Evolutionary conservation across 768 basidiomycete species (phyloP), one percentile per base, ranked within the genome.

Genomic region (Pisolithus microcarpus): DNA sequence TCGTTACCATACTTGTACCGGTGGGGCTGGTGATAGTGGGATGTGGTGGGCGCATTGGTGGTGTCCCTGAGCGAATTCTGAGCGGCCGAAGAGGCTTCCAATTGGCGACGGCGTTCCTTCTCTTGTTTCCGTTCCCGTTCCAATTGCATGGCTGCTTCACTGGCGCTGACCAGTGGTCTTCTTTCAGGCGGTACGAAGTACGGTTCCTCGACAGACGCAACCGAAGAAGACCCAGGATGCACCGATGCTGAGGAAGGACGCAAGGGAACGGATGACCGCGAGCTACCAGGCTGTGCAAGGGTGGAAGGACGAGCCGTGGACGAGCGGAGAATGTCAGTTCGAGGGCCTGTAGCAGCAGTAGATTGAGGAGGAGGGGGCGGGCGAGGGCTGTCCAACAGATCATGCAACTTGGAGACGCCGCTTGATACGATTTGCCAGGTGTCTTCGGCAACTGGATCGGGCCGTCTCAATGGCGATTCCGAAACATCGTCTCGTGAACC

Each of bases 111-210:
- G 21, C 62, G 58, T 50, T 68, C 59, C 54, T 70, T 60, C 63
- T 72, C 63, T 56, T 68, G 34, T 15, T 34, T 45, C 63, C 70
- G 56, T 56, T 73, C 72, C 50, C 70, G 76, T 59, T 80, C 79
- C 23, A 79, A 58, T 15, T 74, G 77, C 67, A 75, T 72, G 5
- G 80, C 80, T 45, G 72, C 77, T 37, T 72, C 72, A 51, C 79
- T 81, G 9, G 80, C 80, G 47, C 72, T 72, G 21, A 77, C 77
- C 24, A 75, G 45, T 36, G 64, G 64, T 42, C 62, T 61, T 31
- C 62, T 52, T 21, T 63, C 61, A 3, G 56, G 39, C 1, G 51
- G 26, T 24, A 26, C 48, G 16, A 43, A 16, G 38, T 42, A 6
- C 2, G 36, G 37, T 3, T 63, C 60, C 1, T 62, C 58, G 4